Evolutionary conservation across 805 yeast genomes (phyloP).

Genomic region (Starmerella roubikii): DNA sequence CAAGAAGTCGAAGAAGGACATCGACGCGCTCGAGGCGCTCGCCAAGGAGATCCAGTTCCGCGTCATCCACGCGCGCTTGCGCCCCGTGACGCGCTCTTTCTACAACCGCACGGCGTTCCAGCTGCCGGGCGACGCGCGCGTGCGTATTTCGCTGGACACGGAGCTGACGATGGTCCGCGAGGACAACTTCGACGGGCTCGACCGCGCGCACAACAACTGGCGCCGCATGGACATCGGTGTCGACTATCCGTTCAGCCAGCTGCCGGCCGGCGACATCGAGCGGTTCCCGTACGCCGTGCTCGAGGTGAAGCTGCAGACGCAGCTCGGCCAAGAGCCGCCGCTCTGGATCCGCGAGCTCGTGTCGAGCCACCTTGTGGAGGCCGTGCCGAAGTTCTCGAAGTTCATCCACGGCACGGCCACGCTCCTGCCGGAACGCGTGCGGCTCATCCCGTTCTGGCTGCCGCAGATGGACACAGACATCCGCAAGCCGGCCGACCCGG

Average conservation of each 20-base stretch:
- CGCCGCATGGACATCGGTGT: slow-evolving; percentile 97
- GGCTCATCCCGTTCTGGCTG: slow-evolving; percentile 87
- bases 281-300: slow-evolving; percentile 95
- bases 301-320: slow-evolving; percentile 95
- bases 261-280: slow-evolving; percentile 73
- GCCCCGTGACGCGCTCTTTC: slow-evolving; percentile 93
- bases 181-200: slow-evolving; percentile 86
- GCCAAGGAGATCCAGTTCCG: slow-evolving; percentile 91
- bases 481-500: slow-evolving; percentile 53
- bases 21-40: slow-evolving; percentile 79
- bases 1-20: slow-evolving; percentile 72
- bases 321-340: slow-evolving; percentile 97
- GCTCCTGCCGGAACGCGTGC: slow-evolving; percentile 69
- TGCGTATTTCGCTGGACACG: slow-evolving; percentile 93
- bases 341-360: slow-evolving; percentile 91
- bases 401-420: slow-evolving; percentile 94
- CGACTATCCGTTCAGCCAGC: slow-evolving; percentile 83
- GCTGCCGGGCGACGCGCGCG: slow-evolving; percentile 98
- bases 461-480: slow-evolving; percentile 96
- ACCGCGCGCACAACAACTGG: slow-evolving; percentile 90
- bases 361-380: slow-evolving; percentile 86
- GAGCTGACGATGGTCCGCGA: slow-evolving; percentile 96
- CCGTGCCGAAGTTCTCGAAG: slow-evolving; percentile 94
- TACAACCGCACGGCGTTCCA: slow-evolving; percentile 98
- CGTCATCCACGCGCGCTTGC: slow-evolving; percentile 62